These are phyloP conservation scores for Fonsecaea monophora DNA, from an alignment of 2,329 filamentous ascomycete species.

Conservation along the genomic window DNA sequence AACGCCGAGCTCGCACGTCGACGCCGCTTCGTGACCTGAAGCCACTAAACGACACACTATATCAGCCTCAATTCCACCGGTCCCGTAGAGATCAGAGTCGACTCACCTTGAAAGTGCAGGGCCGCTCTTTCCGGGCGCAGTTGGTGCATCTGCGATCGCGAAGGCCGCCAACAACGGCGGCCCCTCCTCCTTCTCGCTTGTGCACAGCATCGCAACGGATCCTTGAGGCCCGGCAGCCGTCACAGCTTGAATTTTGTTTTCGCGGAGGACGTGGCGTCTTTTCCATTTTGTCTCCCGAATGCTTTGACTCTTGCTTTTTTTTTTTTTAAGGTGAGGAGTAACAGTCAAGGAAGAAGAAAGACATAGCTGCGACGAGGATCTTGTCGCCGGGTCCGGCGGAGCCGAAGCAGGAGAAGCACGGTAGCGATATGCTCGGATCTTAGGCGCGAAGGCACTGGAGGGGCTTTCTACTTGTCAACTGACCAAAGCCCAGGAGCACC, in stretches of 20 bases:
- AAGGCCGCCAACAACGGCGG: conserved; percentile 47
- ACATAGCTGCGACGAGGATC: too few species aligned
- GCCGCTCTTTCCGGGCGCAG: not conserved
- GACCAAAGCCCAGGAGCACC: too few species aligned
- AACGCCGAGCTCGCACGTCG: not conserved
- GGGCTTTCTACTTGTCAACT: too few species aligned
- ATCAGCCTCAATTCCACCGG: not conserved
- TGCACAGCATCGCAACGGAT: not conserved
- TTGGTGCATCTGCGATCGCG: conserved; percentile 56
- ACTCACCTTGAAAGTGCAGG: conserved; percentile 9
- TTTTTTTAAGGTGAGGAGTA: too few species aligned
- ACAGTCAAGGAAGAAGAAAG: too few species aligned
- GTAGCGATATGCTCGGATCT: too few species aligned
- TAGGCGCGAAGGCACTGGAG: too few species aligned
- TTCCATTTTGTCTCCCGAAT: not conserved
- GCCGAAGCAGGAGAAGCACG: too few species aligned
- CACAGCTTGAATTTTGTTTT: conserved; percentile 7
- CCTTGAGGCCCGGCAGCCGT: conserved; percentile 1
- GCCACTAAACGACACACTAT: not conserved
- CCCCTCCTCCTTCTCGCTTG: not conserved
- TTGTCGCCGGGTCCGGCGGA: too few species aligned
- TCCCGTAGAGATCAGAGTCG: not conserved
- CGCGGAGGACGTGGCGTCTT: not conserved
- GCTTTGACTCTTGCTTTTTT: not conserved
- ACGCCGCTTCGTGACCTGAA: not conserved